Conservation (phyloP, 2,329 filamentous ascomycete genomes). For the Aspergillus novoparasiticus region DNA sequence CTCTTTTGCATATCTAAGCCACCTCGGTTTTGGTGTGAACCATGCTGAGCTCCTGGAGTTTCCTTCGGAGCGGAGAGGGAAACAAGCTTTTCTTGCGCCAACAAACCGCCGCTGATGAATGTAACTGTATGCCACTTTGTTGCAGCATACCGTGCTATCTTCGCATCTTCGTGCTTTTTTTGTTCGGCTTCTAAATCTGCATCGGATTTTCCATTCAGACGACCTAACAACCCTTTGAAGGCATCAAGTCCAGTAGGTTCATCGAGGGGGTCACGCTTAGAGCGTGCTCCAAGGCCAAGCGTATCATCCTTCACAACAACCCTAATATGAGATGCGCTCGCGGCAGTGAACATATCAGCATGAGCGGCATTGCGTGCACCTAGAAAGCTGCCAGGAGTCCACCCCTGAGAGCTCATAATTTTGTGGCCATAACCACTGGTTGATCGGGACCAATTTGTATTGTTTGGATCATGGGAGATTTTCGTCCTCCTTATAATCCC, state of each 20-base stretch:
- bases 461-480: constrained; percentile 90
- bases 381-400: constrained; percentile 81
- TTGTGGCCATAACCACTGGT: constrained; percentile 83
- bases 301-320: constrained; percentile 88
- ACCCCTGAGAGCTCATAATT: constrained; percentile 85
- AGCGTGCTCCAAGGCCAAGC: constrained; percentile 81
- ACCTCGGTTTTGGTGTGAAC: neutral
- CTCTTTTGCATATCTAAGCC: neutral
- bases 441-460: constrained; percentile 87
- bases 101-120: constrained; percentile 83
- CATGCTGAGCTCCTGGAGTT: neutral
- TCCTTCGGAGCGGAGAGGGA: constrained; percentile 22
- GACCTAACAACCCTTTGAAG: constrained; percentile 81
- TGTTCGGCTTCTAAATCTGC: constrained; percentile 71
- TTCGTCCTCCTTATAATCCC: constrained; percentile 59
- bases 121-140: constrained; percentile 77
- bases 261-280: constrained; percentile 64
- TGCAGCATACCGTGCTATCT: constrained; percentile 73
- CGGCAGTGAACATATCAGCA: constrained; percentile 73
- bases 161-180: constrained; percentile 67
- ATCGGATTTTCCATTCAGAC: constrained; percentile 85
- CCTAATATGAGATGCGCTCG: constrained; percentile 82
- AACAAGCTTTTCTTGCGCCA: constrained; percentile 61
- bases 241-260: constrained; percentile 83
- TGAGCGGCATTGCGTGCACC: constrained; percentile 77